Evolutionary conservation across 1,139 yeast genomes (phyloP), one percentile per base, ranked within the genome.

Genomic region (Blastobotrys proliferans): DNA sequence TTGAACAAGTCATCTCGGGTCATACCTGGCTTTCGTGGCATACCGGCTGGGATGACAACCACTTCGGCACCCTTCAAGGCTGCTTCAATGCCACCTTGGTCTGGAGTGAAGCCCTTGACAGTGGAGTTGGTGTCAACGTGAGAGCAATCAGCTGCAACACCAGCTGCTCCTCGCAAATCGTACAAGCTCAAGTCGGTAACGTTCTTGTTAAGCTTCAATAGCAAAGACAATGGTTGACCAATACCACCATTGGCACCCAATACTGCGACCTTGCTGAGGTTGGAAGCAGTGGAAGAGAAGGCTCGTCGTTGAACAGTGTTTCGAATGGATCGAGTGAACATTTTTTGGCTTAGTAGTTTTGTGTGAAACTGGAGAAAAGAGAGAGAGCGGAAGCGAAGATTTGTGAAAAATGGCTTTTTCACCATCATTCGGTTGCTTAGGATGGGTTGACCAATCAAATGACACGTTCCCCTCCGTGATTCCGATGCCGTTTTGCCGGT

Each of bases 1-100:
- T 80, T 80, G 77, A 90, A 87, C 64, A 90, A 76, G 64, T 90
- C 97, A 65, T 90, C 97, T 68, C 97, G 81, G 53, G 97, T 85
- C 97, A 90, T 90, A 56, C 97, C 97, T 46, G 97, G 97, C 73
- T 90, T 90, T 73, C 97, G 81, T 65, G 97, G 97, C 47, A 90
- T 86, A 63, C 97, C 97, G 40, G 97, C 97, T 51, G 97, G 96
- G 63, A 90, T 84, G 48, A 90, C 79, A 51, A 90, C 84, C 50
- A 88, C 74, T 58, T 83, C 84, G 21, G 94, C 73, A 40, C 79
- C 83, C 41, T 74, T 67, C 54, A 90, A 73, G 21, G 95, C 94
- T 33, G 57, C 59, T 39, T 64, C 58, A 33, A 79, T 63, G 8
- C 81, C 83, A 29, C 73, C 71, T 50, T 79, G 74, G 43, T 76